Conservation (phyloP, 331 rosid species). For the Pyrus hybrid region DNA sequence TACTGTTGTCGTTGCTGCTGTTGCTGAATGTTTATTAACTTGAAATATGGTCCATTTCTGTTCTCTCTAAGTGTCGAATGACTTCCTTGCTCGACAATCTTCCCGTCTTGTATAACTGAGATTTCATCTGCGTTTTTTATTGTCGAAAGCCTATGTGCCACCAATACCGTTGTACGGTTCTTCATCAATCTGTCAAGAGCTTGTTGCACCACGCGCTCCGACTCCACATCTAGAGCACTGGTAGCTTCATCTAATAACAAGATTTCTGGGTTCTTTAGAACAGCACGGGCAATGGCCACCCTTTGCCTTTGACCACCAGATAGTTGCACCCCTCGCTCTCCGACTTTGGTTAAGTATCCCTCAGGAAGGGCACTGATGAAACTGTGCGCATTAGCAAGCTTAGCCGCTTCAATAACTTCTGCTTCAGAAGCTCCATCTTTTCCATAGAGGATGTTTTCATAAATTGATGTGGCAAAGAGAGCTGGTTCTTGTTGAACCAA, state of each 20-base stretch:
- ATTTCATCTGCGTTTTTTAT: slow-evolving; percentile 86
- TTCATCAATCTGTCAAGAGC: slow-evolving; percentile 80
- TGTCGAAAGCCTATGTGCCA: slow-evolving; percentile 90
- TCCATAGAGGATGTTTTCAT: slow-evolving; percentile 80
- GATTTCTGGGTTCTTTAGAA: slow-evolving; percentile 78
- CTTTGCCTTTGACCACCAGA: slow-evolving; percentile 94
- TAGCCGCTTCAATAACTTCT: slow-evolving; percentile 85
- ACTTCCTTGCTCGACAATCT: slow-evolving; percentile 85
- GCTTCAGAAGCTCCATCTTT: slow-evolving; percentile 82
- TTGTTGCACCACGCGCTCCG: slow-evolving; percentile 81
- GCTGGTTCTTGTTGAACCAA: slow-evolving; percentile 98
- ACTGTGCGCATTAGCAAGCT: slow-evolving; percentile 82
- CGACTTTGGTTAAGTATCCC: slow-evolving; percentile 87
- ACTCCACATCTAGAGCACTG: slow-evolving; percentile 82
- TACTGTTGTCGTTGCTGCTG: slow-evolving; percentile 31
- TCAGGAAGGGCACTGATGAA: slow-evolving; percentile 84
- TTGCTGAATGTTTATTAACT: slow-evolving; percentile 78
- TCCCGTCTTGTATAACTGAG: slow-evolving; percentile 86
- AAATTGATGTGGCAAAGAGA: slow-evolving; percentile 78
- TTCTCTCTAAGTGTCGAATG: slow-evolving; percentile 67
- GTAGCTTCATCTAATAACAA: slow-evolving; percentile 88
- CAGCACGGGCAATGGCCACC: slow-evolving; percentile 89
- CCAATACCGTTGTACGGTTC: slow-evolving; percentile 81
- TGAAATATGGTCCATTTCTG: slow-evolving; percentile 66
- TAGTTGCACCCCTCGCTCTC: slow-evolving; percentile 90